Conservation (phyloP, 495 filamentous ascomycete genomes). For the Penicillium pulvis region DNA sequence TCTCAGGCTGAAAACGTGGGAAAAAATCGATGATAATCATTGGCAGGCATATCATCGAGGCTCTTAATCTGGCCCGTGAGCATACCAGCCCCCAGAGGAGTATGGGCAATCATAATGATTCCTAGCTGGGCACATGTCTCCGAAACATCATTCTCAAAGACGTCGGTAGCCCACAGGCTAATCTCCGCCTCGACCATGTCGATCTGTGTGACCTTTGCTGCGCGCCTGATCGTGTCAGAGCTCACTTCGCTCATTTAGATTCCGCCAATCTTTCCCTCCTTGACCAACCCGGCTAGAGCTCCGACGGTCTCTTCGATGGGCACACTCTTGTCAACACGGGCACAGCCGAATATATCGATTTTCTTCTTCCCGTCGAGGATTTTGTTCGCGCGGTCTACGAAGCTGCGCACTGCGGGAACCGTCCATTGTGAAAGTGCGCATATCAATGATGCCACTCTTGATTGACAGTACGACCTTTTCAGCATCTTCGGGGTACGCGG, state of each 20-base stretch:
- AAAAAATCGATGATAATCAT: slow-evolving; percentile 42
- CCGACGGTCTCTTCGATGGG: slow-evolving; percentile 54
- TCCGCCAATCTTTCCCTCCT: slow-evolving; percentile 54
- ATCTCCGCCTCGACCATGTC: slow-evolving; percentile 69
- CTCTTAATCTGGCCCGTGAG: slow-evolving; percentile 61
- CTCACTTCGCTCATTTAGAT: slow-evolving; percentile 66
- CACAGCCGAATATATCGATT: slow-evolving; percentile 73
- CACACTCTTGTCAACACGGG: slow-evolving; percentile 61
- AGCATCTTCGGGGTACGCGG: slow-evolving; percentile 66
- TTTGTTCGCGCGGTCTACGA: slow-evolving; percentile 56
- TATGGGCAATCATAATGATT: slow-evolving; percentile 64
- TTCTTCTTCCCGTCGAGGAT: slow-evolving; percentile 61
- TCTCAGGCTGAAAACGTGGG: slow-evolving; percentile 69
- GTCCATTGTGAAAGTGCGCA: slow-evolving; percentile 36
- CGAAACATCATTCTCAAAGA: slow-evolving; percentile 66
- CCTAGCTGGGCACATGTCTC: slow-evolving; percentile 59
- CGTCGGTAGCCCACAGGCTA: slow-evolving; percentile 58
- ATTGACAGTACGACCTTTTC: slow-evolving; percentile 65
- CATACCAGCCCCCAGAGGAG: slow-evolving; percentile 49
- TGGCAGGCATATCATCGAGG: slow-evolving; percentile 57
- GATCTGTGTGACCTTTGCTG: slow-evolving; percentile 61
- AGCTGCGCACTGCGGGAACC: slow-evolving; percentile 51
- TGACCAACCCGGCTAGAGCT: slow-evolving; percentile 39
- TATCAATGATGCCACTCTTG: slow-evolving; percentile 58
- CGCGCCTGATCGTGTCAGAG: slow-evolving; percentile 66